Evolutionary conservation across 2,329 filamentous ascomycete genomes (phyloP).

Genomic region (Ophiostoma populinum): DNA sequence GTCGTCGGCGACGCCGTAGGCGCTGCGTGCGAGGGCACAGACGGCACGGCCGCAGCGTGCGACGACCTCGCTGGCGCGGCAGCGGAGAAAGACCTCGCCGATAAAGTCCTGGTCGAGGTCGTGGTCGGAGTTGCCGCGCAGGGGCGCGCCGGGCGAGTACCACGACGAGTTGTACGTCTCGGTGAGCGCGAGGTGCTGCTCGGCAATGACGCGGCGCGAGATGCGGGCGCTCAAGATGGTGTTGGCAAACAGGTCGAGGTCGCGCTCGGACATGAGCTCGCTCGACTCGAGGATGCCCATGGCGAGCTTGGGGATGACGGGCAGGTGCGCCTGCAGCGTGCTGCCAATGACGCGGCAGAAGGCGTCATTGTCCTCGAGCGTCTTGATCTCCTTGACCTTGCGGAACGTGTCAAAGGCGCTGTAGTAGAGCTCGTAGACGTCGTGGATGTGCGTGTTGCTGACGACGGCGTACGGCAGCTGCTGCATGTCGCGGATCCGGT

Average conservation of each 20-base stretch:
- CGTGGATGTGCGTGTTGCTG: constrained; percentile 82
- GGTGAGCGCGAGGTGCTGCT: constrained; percentile 88
- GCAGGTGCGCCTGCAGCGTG: constrained; percentile 73
- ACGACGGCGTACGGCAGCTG: constrained; percentile 89
- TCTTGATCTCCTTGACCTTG: constrained; percentile 66
- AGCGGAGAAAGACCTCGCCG: constrained; percentile 87
- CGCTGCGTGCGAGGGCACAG: constrained; percentile 53
- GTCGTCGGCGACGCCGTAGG: constrained; percentile 49
- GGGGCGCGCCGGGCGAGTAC: constrained; percentile 68
- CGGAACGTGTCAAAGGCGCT: constrained; percentile 87
- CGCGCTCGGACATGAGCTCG: constrained; percentile 59
- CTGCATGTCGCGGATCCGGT: constrained; percentile 94
- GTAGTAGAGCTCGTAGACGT: constrained; percentile 95
- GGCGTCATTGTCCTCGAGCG: constrained; percentile 72
- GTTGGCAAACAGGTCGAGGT: constrained; percentile 90
- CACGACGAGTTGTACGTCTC: constrained; percentile 84
- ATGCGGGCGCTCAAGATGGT: constrained; percentile 87
- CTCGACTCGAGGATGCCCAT: constrained; percentile 90
- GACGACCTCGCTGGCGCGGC: constrained; percentile 78
- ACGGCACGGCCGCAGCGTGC: constrained; percentile 65
- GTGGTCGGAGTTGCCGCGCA: constrained; percentile 43
- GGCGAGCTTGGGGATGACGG: constrained; percentile 82
- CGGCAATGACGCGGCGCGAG: constrained; percentile 86
- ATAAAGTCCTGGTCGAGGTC: constrained; percentile 40
- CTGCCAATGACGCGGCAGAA: constrained; percentile 67